A percentile compares a stretch with the other conserved stretches of the same genome.
Conservation (phyloP, 805 yeast genomes). For the Zygotorulaspora danielsina region DNA sequence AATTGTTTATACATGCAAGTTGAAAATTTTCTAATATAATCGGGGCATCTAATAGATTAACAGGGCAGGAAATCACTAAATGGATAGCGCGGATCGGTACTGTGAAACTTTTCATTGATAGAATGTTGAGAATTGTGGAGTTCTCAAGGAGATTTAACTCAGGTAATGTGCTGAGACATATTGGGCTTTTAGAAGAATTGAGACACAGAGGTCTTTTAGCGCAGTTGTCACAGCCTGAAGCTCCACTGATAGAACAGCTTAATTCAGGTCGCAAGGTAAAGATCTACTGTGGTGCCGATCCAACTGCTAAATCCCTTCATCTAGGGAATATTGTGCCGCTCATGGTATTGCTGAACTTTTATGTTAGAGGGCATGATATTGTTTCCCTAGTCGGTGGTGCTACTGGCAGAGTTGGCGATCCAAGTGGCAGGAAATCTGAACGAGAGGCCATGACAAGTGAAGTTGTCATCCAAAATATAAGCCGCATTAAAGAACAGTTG, state of each 20-base stretch:
- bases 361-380: slow-evolving; percentile 78
- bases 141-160: slow-evolving; percentile 10
- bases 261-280: slow-evolving; percentile 40
- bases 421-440: slow-evolving; percentile 84
- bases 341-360: slow-evolving; percentile 78
- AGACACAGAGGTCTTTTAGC: slow-evolving; percentile 29
- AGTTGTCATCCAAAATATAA: slow-evolving; percentile 53
- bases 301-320: slow-evolving; percentile 85
- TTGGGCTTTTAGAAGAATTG: slow-evolving; percentile 17
- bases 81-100: neutral
- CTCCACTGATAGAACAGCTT: slow-evolving; percentile 13
- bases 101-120: too few species aligned
- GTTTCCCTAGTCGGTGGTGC: slow-evolving; percentile 90
- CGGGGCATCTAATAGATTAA: neutral
- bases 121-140: slow-evolving; percentile 5
- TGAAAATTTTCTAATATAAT: slow-evolving; percentile 1
- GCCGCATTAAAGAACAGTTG: slow-evolving; percentile 59
- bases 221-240: slow-evolving; percentile 32
- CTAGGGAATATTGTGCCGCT: slow-evolving; percentile 87
- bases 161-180: slow-evolving; percentile 1
- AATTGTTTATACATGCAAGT: too few species aligned
- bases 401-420: slow-evolving; percentile 94
- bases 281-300: slow-evolving; percentile 93
- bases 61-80: too few species aligned
- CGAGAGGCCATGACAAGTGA: slow-evolving; percentile 54